A percentile compares a stretch with the other conserved stretches of the same genome.
These are phyloP conservation scores for Populus pruinosa DNA, from an alignment of 345 rosid species.

Conservation along the genomic window DNA sequence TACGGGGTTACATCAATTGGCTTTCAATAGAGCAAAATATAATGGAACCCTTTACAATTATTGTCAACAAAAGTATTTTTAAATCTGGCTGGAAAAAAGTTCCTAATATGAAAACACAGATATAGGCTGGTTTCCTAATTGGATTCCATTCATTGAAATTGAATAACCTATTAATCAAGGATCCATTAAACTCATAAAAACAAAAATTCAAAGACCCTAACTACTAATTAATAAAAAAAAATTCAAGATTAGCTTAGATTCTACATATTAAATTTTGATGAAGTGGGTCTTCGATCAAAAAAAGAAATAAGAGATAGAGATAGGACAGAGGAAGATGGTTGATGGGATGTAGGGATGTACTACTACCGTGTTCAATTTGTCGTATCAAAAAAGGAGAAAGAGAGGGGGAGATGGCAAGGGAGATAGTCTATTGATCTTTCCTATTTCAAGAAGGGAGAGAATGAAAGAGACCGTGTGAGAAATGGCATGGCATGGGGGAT, in stretches of 20 bases:
- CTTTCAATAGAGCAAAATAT: constrained; percentile 21
- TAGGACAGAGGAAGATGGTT: background rate
- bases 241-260: too few species aligned
- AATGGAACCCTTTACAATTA: constrained; percentile 31
- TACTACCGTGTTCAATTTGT: background rate
- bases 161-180: constrained; percentile 39
- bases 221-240: background rate
- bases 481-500: background rate
- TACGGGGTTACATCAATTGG: constrained; percentile 11
- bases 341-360: background rate
- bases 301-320: too few species aligned
- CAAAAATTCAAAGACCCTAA: background rate
- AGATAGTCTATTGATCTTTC: background rate
- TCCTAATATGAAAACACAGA: constrained; percentile 40
- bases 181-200: constrained; percentile 36
- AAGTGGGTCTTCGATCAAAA: too few species aligned
- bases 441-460: background rate
- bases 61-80: constrained; percentile 25
- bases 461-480: background rate
- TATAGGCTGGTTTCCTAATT: constrained; percentile 38
- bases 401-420: background rate
- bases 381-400: background rate
- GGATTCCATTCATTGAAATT: constrained; percentile 33
- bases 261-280: too few species aligned
- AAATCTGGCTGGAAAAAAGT: constrained; percentile 34